phyloP scores from a whole-genome alignment of 2,329 filamentous ascomycete species.

The Alternaria triticina region DNA sequence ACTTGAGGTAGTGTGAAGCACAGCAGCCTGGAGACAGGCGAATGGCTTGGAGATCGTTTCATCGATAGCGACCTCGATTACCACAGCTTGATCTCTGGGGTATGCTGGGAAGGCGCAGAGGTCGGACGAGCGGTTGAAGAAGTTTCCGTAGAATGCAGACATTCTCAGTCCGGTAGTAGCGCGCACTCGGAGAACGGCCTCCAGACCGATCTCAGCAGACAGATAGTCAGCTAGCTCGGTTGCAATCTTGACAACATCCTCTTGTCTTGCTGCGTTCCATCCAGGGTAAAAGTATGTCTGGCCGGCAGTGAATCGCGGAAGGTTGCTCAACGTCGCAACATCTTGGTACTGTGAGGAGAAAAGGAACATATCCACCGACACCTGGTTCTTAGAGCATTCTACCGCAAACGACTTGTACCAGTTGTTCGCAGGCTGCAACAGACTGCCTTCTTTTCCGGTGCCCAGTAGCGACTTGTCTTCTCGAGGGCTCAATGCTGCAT shows the following conservation, averaged over 20 bases:
- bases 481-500: conserved; percentile 85
- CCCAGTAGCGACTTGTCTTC: conserved; percentile 96
- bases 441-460: conserved; percentile 85
- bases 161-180: conserved; percentile 94
- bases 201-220: conserved; percentile 94
- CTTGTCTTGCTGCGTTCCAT: conserved; percentile 91
- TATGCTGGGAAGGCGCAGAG: conserved; percentile 98
- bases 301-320: conserved; percentile 94
- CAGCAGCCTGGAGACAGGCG: conserved; percentile 82
- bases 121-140: conserved; percentile 98
- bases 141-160: conserved; percentile 99
- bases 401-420: conserved; percentile 99
- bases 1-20: conserved; percentile 97
- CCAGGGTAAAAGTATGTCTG: conserved; percentile 99
- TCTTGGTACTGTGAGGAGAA: conserved; percentile 71
- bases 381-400: conserved; percentile 98
- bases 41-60: conserved; percentile 91
- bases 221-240: conserved; percentile 96
- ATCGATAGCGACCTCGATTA: conserved; percentile 97
- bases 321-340: conserved; percentile 92
- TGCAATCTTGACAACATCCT: conserved; percentile 98
- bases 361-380: conserved; percentile 70
- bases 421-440: conserved; percentile 90
- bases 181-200: conserved; percentile 93
- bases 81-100: conserved; percentile 95